Evolutionary conservation across 352 stramenopile genomes (phyloP), one percentile per base, ranked within the genome.

Genomic region (Ophiocytium majus): DNA sequence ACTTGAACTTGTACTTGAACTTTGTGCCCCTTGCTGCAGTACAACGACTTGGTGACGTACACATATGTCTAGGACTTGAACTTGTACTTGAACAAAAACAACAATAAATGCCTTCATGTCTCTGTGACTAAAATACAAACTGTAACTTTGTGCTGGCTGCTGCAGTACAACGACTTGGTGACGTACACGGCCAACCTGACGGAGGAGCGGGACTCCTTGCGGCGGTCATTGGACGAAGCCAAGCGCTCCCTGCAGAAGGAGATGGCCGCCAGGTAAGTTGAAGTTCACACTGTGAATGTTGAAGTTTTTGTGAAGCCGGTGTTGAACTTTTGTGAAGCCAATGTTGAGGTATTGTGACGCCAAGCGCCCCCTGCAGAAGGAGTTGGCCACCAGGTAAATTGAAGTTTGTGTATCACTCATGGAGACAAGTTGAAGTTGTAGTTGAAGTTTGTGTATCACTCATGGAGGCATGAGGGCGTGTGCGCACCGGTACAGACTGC

Each of bases 131-230:
- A n/a, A n/a, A n/a, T n/a, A n/a, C n/a, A n/a, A n/a, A n/a, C n/a
- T n/a, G n/a, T n/a, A n/a, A 57, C 43, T 57, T 14, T 57, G 43
- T 57, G 43, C 5, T 17, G 5, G 31, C 64, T 76, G 31, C 17
- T 5, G 17, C 64, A 76, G 64, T 76, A 76, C 64, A 76, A 76
- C 34, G 64, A 87, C 66, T 19, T 87, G 35, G 83, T 87, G 34
- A 84, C 82, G 63, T 87, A 87, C 64, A 87, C 83, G n/a, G 83
- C 83, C 0, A 87, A 84, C 63, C 50, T 87, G 10, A 87, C 83
- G n/a, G 83, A 87, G 34, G 83, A 83, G 64, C 37, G 83, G 0
- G 79, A 87, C 74, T 66, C 82, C 35, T 43, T 87, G 63, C 80
- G 81, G 32, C 80, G 43, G 9, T 74, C 35, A 0, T 32, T 87